Evolutionary conservation across 768 basidiomycete genomes (phyloP), one percentile per base, ranked within the genome.

Genomic region (Lepiota venenata): DNA sequence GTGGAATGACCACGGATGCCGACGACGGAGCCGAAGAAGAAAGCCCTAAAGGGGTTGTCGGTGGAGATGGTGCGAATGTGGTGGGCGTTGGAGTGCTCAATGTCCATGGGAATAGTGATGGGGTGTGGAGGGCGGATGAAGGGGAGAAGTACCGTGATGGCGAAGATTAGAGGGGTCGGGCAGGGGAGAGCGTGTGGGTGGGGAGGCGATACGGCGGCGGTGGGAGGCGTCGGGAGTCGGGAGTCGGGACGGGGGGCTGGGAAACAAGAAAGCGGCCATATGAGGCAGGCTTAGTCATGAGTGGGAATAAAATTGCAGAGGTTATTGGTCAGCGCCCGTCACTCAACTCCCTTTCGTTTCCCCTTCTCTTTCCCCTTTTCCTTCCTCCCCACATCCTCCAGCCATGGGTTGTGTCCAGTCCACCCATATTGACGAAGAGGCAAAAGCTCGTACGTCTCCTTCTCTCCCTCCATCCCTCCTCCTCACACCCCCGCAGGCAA

Each of bases 321-420:
- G 50, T 35, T 44, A 47, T 46, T 54, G 38, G 52, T 47, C 51
- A 52, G 51, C 51, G 51, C 10, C 32, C 10, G 8, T 11, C 32
- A 3, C 32, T 32, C 32, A 32, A 25, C 25, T 32, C 10, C 32
- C 37, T 47, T 47, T 27, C 44, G 35, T 39, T 43, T 22, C 35
- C 43, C 47, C 12, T 47, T 50, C 52, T 50, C 18, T 57, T 37
- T 52, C 18, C 44, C 20, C 36, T 40, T 18, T 22, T 45, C 27
- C 59, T 47, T 22, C 32, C 7, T 21, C 21, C 47, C 44, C 11
- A n/a, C 4, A 8, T 53, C 53, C 12, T 4, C 32, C 63, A 60
- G 10, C 32, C 62, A 89, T 90, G 87, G 87, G 87, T 72, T 90
- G 87, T 61, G 83, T 83, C 8, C 84, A 87, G 69, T 86, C 84